Percentiles rank a stretch among this genome's conserved stretches.
Evolutionary conservation across 148 eudicot species (phyloP).

Genomic region (Fagopyrum esculentum): DNA sequence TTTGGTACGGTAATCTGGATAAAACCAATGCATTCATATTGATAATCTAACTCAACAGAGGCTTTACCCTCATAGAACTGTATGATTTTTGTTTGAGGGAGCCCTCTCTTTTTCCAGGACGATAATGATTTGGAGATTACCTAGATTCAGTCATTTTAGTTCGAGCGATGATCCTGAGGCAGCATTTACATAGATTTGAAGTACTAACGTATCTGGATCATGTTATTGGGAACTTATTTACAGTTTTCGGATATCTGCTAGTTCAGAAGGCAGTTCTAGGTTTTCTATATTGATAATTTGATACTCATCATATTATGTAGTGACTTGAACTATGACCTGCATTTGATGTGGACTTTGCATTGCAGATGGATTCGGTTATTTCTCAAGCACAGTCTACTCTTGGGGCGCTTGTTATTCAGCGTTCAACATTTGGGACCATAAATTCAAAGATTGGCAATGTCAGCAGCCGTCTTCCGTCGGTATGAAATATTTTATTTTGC

Average conservation of each 20-base stretch:
- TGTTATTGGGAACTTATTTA: neutral
- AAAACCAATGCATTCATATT: neutral
- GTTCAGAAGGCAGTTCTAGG: neutral
- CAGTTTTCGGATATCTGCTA: neutral
- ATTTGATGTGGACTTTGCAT: neutral
- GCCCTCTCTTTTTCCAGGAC: neutral
- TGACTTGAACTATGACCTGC: conserved; percentile 1
- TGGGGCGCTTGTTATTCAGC: conserved; percentile 39
- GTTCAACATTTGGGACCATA: conserved; percentile 47
- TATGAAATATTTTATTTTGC: conserved; percentile 14
- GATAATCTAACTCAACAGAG: neutral
- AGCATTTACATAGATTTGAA: neutral
- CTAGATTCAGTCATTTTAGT: neutral
- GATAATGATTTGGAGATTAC: neutral
- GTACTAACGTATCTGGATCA: neutral
- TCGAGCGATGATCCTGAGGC: neutral
- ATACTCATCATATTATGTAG: neutral
- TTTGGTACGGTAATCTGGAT: neutral
- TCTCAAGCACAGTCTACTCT: conserved; percentile 49
- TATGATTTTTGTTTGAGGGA: neutral
- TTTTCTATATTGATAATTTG: neutral
- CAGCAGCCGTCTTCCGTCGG: conserved; percentile 47
- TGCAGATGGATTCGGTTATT: conserved; percentile 46
- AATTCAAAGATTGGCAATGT: conserved; percentile 45
- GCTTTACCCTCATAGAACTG: neutral